Base-by-base conservation (phyloP, 2,329 filamentous ascomycete species). In the Macrophomina tecta region DNA sequence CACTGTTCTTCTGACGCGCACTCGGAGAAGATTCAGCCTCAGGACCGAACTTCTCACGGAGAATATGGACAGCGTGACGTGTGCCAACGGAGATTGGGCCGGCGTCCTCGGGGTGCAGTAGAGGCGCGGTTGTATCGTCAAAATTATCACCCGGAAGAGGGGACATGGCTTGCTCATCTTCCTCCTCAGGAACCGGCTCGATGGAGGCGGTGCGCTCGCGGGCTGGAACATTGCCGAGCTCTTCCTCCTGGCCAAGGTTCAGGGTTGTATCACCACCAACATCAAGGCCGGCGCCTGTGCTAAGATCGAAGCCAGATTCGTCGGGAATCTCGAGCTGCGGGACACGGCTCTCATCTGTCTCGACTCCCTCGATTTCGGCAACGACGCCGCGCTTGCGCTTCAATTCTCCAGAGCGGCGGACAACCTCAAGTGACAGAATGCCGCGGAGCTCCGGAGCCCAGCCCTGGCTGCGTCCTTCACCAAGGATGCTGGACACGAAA, bases 311-410 rank as follows among this genome's bases (percentile, higher is more conserved):
- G 67, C 82, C 82, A 32, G 84, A 81, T 58, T 85, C 82, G 61
- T 81, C 82, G 63, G 83, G 75, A 52, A 83, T 79, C 68, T 90
- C 87, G 16, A 91, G 82, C 56, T 90, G 89, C 65, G 93, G 87
- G 2, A 58, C 66, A 60, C 87, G 87, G 61, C 86, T 85, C 51
- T 91, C 89, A 62, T 87, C 87, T 61, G 86, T 85, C 53, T 91
- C 89, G 69, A 85, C 87, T 28, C 90, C 91, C 69, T 95, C 86
- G 73, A 94, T 93, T 52, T 91, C 91, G 70, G 95, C 88, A 30
- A 91, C 93, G 73, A 90, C 93, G 74, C 97, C 93, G 51, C 95
- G 90, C 85, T 99, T 99, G 68, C 95, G 88, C 86, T 98, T 99
- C 65, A 94, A 85, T 69, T 97, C 93, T 67, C 89, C 90, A 49